Percentiles rank a stretch among this genome's conserved stretches.
phyloP scores from a whole-genome alignment of 2,329 filamentous ascomycete species.

The Dactylonectria estremocensis region DNA sequence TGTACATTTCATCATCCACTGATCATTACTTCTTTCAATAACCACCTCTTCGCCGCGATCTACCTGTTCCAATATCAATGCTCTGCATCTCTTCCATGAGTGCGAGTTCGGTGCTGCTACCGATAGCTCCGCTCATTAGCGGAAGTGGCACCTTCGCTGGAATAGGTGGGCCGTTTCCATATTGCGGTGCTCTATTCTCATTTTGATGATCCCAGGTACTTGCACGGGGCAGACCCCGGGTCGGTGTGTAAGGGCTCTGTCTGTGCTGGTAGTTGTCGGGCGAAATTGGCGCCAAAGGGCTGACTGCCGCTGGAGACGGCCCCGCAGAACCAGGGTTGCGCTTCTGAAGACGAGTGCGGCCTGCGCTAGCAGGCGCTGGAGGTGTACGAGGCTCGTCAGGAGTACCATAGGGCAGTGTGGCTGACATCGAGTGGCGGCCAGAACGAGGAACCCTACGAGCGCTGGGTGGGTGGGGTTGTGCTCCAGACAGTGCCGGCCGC shows the following conservation, averaged over 20 bases:
- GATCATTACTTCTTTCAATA: conserved; percentile 52
- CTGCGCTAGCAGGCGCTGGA: conserved; percentile 53
- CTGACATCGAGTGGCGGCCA: conserved; percentile 65
- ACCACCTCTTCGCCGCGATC: conserved; percentile 67
- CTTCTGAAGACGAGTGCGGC: conserved; percentile 77
- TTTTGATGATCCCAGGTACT: conserved; percentile 68
- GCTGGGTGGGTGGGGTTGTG: conserved; percentile 66
- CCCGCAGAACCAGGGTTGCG: conserved; percentile 65
- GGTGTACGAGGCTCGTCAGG: conserved; percentile 53
- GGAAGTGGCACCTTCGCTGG: conserved; percentile 79
- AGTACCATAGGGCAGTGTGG: conserved; percentile 52
- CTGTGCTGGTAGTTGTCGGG: conserved; percentile 67
- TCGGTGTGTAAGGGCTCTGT: conserved; percentile 52
- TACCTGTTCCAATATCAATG: conserved; percentile 76
- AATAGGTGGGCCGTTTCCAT: conserved; percentile 68
- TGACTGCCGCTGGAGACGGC: conserved; percentile 56
- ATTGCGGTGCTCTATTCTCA: conserved; percentile 66
- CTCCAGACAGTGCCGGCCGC: conserved; percentile 66
- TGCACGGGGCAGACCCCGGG: conserved; percentile 59
- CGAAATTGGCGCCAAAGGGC: conserved; percentile 68
- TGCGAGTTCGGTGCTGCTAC: conserved; percentile 66
- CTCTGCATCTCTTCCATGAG: conserved; percentile 80
- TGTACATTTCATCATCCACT: conserved; percentile 43
- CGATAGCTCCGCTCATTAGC: conserved; percentile 62
- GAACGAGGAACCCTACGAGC: conserved; percentile 68